Conservation (phyloP, 805 yeast genomes). For the Suhomyces vadensis region DNA sequence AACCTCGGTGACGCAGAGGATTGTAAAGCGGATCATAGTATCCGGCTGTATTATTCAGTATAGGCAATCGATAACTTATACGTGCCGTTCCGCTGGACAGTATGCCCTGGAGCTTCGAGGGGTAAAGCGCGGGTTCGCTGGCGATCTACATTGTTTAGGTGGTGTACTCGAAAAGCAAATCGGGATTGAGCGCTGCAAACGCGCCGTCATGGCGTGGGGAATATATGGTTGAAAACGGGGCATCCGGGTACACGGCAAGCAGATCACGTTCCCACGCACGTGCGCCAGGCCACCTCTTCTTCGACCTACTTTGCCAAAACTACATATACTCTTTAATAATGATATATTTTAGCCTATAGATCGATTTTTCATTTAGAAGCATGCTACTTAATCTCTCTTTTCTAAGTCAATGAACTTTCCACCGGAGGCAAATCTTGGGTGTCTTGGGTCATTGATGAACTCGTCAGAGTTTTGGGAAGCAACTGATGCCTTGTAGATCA, state of each 20-base stretch:
- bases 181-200: neutral
- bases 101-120: neutral
- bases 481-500: conserved; percentile 66
- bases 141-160: neutral
- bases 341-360: conserved; percentile 1
- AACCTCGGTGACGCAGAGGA: no score
- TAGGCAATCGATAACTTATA: no score
- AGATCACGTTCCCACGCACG: no score
- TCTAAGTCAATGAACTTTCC: conserved; percentile 42
- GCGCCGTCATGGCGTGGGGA: neutral
- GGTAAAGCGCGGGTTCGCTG: neutral
- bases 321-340: neutral
- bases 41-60: no score
- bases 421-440: conserved; percentile 75
- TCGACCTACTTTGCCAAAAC: no score
- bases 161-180: neutral
- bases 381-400: conserved; percentile 21
- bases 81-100: conserved; percentile 1
- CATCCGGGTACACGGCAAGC: no score
- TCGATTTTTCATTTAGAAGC: neutral
- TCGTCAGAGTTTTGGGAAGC: conserved; percentile 73
- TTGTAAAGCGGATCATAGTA: no score
- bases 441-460: conserved; percentile 93
- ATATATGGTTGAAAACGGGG: no score
- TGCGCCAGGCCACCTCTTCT: no score